A percentile compares a stretch with the other conserved stretches of the same genome.
Evolutionary conservation across 73 alveolate species (phyloP).

Genomic region (Paramecium tetraurelia): DNA sequence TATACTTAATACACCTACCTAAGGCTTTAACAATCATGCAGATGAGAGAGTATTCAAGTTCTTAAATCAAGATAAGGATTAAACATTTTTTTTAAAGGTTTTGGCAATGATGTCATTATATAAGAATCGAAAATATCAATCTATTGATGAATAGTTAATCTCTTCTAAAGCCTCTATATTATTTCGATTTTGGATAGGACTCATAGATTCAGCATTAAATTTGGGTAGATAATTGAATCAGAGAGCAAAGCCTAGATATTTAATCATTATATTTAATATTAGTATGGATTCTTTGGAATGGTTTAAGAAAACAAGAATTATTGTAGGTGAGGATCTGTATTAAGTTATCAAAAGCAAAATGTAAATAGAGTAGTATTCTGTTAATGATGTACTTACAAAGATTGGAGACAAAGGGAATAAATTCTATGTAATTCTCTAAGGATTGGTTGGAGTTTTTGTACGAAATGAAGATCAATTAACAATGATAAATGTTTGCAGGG

Average conservation of each 20-base stretch:
- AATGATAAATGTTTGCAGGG: background rate
- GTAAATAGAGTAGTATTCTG: background rate
- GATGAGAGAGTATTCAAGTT: too few relatives aligned
- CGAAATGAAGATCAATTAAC: background rate
- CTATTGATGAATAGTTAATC: too few relatives aligned
- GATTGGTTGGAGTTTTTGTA: conserved; percentile 30
- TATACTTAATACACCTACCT: too few relatives aligned
- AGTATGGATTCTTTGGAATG: background rate
- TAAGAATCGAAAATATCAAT: too few relatives aligned
- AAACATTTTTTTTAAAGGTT: too few relatives aligned
- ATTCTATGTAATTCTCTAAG: conserved; percentile 49
- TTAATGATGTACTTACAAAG: background rate
- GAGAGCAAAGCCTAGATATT: background rate
- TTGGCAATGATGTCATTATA: too few relatives aligned
- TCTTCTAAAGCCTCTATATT: too few relatives aligned
- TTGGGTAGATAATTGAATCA: background rate
- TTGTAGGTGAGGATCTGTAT: background rate
- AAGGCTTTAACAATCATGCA: too few relatives aligned
- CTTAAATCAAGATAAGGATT: too few relatives aligned
- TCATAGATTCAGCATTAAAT: background rate
- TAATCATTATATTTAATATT: background rate
- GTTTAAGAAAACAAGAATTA: background rate
- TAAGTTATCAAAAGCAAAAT: background rate
- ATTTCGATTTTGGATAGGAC: background rate
- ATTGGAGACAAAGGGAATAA: conserved; percentile 40